These are phyloP conservation scores for Pythium aristosporum DNA, from an alignment of 352 stramenopile species.

Conservation along the genomic window DNA sequence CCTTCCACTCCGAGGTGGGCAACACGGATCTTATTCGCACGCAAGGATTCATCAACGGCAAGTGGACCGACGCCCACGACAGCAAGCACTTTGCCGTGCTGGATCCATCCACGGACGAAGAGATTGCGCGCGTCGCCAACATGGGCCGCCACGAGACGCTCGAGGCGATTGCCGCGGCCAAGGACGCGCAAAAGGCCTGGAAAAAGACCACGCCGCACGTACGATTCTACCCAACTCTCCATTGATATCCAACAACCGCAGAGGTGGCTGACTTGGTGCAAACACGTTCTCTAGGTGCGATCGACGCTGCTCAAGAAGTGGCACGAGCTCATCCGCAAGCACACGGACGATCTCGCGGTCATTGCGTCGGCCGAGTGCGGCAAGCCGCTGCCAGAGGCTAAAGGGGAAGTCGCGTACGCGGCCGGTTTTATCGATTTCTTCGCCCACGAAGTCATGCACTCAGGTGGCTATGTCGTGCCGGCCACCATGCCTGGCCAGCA, in stretches of 20 bases:
- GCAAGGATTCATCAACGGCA: slow-evolving; percentile 74
- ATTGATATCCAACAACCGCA: not conserved
- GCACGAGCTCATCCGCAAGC: slow-evolving; percentile 63
- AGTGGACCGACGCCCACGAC: slow-evolving; percentile 67
- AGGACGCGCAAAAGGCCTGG: slow-evolving; percentile 67
- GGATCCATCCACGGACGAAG: slow-evolving; percentile 75
- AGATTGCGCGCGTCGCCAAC: slow-evolving; percentile 66
- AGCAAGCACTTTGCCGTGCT: slow-evolving; percentile 60
- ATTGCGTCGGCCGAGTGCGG: slow-evolving; percentile 97
- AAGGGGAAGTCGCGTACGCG: slow-evolving; percentile 94
- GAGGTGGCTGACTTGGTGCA: not conserved
- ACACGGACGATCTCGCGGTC: slow-evolving; percentile 78
- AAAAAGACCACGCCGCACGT: slow-evolving; percentile 65
- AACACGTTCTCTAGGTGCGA: slow-evolving; percentile 31
- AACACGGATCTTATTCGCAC: slow-evolving; percentile 73
- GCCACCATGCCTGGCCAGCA: slow-evolving; percentile 46
- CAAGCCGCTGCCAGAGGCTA: slow-evolving; percentile 94
- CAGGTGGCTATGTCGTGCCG: slow-evolving; percentile 81
- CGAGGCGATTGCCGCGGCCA: slow-evolving; percentile 69
- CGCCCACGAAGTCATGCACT: slow-evolving; percentile 92
- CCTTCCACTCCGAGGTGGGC: slow-evolving; percentile 55
- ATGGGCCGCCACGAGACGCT: slow-evolving; percentile 70
- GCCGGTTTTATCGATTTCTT: slow-evolving; percentile 96
- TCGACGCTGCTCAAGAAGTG: slow-evolving; percentile 81
- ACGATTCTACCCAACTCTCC: slow-evolving; percentile 5